phyloP scores from a whole-genome alignment of 148 eudicot genomes.

The Camellia granthamiana region DNA sequence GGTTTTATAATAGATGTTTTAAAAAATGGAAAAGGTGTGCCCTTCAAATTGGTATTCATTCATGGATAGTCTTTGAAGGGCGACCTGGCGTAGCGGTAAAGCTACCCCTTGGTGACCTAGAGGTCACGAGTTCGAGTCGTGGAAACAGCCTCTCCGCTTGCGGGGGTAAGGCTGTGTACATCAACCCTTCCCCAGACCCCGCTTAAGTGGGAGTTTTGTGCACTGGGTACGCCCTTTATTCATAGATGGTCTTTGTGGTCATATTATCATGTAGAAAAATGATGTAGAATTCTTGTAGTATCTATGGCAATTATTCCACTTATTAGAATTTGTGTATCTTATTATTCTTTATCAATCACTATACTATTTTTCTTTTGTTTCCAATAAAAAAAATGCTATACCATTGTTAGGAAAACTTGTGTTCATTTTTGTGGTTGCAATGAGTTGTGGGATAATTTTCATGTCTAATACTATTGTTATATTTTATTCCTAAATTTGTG shows the following conservation, averaged over 20 bases:
- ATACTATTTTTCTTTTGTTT: neutral
- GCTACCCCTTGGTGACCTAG: no score
- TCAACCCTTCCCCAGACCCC: no score
- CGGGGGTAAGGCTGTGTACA: no score
- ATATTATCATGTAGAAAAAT: neutral
- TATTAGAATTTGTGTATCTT: neutral
- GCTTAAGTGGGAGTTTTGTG: no score
- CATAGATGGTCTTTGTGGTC: neutral
- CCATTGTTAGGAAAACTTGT: neutral
- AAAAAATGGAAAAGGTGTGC: neutral
- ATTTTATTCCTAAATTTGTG: slow-evolving; percentile 4
- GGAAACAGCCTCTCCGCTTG: no score
- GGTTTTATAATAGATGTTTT: neutral
- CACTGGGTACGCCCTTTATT: no score
- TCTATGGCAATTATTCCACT: neutral
- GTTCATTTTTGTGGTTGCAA: slow-evolving; percentile 15
- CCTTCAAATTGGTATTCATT: neutral
- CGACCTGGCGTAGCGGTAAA: no score
- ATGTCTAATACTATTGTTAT: slow-evolving; percentile 1
- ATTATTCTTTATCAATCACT: neutral
- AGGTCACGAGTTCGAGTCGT: no score
- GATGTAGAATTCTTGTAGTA: neutral
- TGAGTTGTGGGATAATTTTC: slow-evolving; percentile 12
- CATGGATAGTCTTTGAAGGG: neutral
- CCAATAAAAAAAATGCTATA: neutral